A percentile compares a stretch with the other conserved stretches of the same genome.
These are phyloP conservation scores for Harrya chromipes DNA, from an alignment of 768 basidiomycete species.

Conservation along the genomic window DNA sequence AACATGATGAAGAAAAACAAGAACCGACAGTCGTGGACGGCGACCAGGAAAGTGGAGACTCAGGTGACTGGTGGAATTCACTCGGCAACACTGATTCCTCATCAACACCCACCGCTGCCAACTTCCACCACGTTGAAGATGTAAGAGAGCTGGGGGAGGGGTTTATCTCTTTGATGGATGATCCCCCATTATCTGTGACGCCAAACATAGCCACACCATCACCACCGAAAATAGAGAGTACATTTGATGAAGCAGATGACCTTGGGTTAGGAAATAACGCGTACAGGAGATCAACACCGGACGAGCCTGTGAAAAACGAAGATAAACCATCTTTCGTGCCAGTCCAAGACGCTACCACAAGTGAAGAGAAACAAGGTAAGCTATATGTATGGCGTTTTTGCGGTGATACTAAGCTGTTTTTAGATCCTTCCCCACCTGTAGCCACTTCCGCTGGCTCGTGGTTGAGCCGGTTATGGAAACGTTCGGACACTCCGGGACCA, in stretches of 20 bases:
- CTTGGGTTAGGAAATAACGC: slow-evolving; percentile 85
- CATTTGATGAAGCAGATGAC: slow-evolving; percentile 66
- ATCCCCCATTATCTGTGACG: slow-evolving; percentile 42
- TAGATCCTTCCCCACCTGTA: slow-evolving; percentile 17
- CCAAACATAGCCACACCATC: slow-evolving; percentile 16
- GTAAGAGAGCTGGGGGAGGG: slow-evolving; percentile 46
- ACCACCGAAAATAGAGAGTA: slow-evolving; percentile 8
- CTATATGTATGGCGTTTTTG: background rate
- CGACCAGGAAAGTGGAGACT: slow-evolving; percentile 37
- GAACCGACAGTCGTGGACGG: slow-evolving; percentile 24
- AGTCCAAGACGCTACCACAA: slow-evolving; percentile 14
- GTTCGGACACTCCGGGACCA: slow-evolving; percentile 63
- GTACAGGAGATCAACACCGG: slow-evolving; percentile 32
- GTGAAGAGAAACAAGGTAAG: slow-evolving; percentile 34
- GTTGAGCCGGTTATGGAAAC: slow-evolving; percentile 82
- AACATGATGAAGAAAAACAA: slow-evolving; percentile 6
- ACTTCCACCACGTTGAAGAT: slow-evolving; percentile 57
- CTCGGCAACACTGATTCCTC: slow-evolving; percentile 37
- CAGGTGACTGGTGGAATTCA: slow-evolving; percentile 63
- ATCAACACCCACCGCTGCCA: slow-evolving; percentile 66
- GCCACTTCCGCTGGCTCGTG: slow-evolving; percentile 54
- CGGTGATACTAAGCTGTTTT: background rate
- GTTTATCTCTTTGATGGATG: slow-evolving; percentile 85
- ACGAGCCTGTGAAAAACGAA: slow-evolving; percentile 26
- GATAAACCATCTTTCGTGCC: slow-evolving; percentile 23